A percentile compares a stretch with the other conserved stretches of the same genome.
Evolutionary conservation across 345 rosid genomes (phyloP).

Genomic region (Carallia brachiata): DNA sequence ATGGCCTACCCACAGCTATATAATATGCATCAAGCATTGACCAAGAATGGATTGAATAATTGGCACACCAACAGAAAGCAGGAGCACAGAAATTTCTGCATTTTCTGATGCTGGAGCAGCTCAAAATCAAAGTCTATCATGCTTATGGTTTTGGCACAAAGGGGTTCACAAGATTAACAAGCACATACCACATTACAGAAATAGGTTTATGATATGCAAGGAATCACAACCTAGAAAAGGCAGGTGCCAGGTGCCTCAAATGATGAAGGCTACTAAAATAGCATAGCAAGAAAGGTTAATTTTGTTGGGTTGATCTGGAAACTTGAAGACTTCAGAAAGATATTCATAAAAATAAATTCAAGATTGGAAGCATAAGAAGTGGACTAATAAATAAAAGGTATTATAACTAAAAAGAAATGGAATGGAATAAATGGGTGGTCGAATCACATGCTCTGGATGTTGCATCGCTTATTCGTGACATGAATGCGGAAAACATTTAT

Average conservation of each 20-base stretch:
- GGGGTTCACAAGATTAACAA: not conserved
- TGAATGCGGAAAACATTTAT: too few species aligned
- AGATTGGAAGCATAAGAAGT: too few species aligned
- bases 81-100: not conserved
- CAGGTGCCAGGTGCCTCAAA: too few species aligned
- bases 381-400: not conserved
- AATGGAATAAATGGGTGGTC: not conserved
- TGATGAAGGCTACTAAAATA: not conserved
- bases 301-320: not conserved
- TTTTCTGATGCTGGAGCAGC: not conserved
- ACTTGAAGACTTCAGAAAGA: not conserved
- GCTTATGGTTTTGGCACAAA: not conserved
- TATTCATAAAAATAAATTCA: too few species aligned
- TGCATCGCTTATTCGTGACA: not conserved
- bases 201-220: too few species aligned
- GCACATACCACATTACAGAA: not conserved
- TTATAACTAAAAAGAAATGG: not conserved
- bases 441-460: not conserved
- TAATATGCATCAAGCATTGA: constrained; percentile 1
- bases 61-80: not conserved
- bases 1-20: constrained; percentile 29
- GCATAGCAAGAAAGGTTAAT: not conserved
- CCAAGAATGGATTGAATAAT: not conserved
- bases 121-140: too few species aligned
- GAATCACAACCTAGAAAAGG: too few species aligned